Base-by-base conservation (phyloP, 352 stramenopile species). In the Phytophthora podocarpi region DNA sequence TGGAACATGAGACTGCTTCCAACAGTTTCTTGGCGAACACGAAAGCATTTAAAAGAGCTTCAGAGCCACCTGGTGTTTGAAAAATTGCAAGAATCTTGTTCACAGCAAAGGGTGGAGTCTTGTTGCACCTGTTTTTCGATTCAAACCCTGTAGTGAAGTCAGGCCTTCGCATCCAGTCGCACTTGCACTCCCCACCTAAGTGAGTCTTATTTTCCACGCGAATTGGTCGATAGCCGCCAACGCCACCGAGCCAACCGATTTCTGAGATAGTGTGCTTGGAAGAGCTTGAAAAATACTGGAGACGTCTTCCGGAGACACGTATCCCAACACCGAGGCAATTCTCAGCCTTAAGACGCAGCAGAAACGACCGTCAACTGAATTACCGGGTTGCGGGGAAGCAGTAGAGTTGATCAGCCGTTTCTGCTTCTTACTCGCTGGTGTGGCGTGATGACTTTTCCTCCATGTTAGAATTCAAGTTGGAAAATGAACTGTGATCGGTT, bases 101-200 rank as follows among this genome's bases (percentile, higher is more conserved):
- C 13, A 65, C 54, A 10, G 26, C 56, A 26, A 60, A 70, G 21
- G 42, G 24, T 7, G 26, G 26, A 10, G 3, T 5, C 12, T 11
- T 4, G 8, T 37, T 59, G 46, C 61, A 65, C 4, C 8, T 39
- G 8, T 37, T 37, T 2, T 60, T 31, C 11, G n/a, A 39, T 5
- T 65, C 32, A n/a, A 43, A 36, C n/a, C n/a, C n/a, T n/a, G n/a
- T n/a, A 18, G 23, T 11, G 28, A 64, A 70, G 28, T 65, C 45
- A 18, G 65, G 54, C 24, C 37, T 39, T 8, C 61, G 54, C 43
- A 70, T 56, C 61, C 61, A 70, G 42, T 70, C 61, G 20, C 61
- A 70, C 6, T 59, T 26, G 15, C 61, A 65, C 13, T 45, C 36
- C 15, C 61, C 21, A 11, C 61, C 61, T 18, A 70, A 55, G 47